A percentile compares a stretch with the other conserved stretches of the same genome.
phyloP scores from a whole-genome alignment of 1,139 yeast genomes.

The Taphrina confusa region DNA sequence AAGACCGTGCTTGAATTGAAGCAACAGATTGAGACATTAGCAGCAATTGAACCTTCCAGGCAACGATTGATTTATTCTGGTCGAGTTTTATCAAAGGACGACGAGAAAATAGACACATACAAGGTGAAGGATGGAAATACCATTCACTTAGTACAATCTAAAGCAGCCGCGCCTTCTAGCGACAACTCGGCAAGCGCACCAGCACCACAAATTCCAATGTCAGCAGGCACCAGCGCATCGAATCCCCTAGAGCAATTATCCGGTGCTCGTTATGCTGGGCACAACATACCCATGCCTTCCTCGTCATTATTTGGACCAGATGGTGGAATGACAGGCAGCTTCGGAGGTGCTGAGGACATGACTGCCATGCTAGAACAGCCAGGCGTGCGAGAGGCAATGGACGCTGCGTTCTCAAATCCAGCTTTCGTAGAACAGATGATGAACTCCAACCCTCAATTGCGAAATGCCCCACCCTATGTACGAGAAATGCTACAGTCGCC shows the following conservation, averaged over 20 bases:
- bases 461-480: slow-evolving; percentile 66
- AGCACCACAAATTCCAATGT: slow-evolving; percentile 62
- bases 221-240: slow-evolving; percentile 86
- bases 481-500: slow-evolving; percentile 85
- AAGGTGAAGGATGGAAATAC: slow-evolving; percentile 85
- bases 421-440: slow-evolving; percentile 79
- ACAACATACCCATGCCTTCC: slow-evolving; percentile 72
- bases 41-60: slow-evolving; percentile 68
- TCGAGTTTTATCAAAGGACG: slow-evolving; percentile 76
- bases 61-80: slow-evolving; percentile 94
- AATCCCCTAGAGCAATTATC: slow-evolving; percentile 90
- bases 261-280: slow-evolving; percentile 94
- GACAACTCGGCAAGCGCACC: slow-evolving; percentile 46
- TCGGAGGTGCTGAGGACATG: slow-evolving; percentile 74
- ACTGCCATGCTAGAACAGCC: slow-evolving; percentile 44
- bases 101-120: slow-evolving; percentile 70
- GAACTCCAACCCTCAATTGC: slow-evolving; percentile 74
- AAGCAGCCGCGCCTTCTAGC: slow-evolving; percentile 46
- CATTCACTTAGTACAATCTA: slow-evolving; percentile 77
- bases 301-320: slow-evolving; percentile 93
- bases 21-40: slow-evolving; percentile 57
- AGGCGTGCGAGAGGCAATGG: slow-evolving; percentile 56
- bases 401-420: slow-evolving; percentile 70
- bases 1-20: slow-evolving; percentile 70
- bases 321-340: slow-evolving; percentile 57